These are phyloP conservation scores for Exophiala xenobiotica DNA, from an alignment of 2,329 filamentous ascomycete genomes.

Conservation along the genomic window DNA sequence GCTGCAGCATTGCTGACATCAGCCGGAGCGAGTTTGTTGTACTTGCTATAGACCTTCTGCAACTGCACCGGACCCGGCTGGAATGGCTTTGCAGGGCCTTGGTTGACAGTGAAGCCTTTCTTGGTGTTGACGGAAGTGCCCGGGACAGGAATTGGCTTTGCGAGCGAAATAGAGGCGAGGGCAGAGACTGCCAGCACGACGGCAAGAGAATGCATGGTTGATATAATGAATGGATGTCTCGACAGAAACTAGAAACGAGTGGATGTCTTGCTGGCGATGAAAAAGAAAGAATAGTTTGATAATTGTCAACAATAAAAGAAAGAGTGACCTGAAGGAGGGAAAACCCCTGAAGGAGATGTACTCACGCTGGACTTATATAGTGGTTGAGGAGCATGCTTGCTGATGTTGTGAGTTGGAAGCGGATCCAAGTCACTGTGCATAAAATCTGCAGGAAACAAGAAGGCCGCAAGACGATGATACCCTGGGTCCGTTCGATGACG, in stretches of 20 bases:
- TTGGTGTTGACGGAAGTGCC: constrained; percentile 8
- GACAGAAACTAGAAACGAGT: constrained; percentile 15
- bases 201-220: constrained; percentile 26
- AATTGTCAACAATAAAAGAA: constrained; percentile 6
- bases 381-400: background rate
- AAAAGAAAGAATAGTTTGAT: background rate
- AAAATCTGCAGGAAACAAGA: constrained; percentile 1
- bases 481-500: constrained; percentile 14
- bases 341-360: constrained; percentile 1
- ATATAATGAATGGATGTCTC: constrained; percentile 4
- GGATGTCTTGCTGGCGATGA: constrained; percentile 9
- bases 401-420: constrained; percentile 1
- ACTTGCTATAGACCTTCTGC: constrained; percentile 27
- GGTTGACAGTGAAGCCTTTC: constrained; percentile 28
- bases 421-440: constrained; percentile 4
- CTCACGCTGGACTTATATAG: constrained; percentile 21
- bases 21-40: constrained; percentile 24
- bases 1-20: constrained; percentile 22
- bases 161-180: constrained; percentile 17
- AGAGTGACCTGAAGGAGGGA: constrained; percentile 15
- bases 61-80: constrained; percentile 26
- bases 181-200: constrained; percentile 21
- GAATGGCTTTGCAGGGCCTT: constrained; percentile 24
- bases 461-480: constrained; percentile 10
- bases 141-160: constrained; percentile 21